Evolutionary conservation across 73 alveolate genomes (phyloP).

Genomic region (Symbiodinium natans): DNA sequence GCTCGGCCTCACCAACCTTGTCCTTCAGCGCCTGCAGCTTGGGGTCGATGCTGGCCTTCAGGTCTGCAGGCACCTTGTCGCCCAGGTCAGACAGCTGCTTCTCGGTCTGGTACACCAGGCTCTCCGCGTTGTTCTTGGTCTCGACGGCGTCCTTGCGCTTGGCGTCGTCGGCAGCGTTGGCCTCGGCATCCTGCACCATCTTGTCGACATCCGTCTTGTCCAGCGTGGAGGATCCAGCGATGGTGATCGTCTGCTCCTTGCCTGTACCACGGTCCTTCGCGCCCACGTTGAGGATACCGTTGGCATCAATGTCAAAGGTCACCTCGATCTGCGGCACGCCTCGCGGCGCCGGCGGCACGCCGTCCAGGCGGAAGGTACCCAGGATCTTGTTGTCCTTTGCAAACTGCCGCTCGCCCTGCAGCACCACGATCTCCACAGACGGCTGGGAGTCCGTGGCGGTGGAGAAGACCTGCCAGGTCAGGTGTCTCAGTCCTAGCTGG

Average conservation of each 20-base stretch:
- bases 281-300: constrained; percentile 98
- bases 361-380: constrained; percentile 98
- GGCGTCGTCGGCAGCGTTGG: constrained; percentile 32
- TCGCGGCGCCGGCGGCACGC: constrained; percentile 95
- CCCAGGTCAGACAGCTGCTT: constrained; percentile 75
- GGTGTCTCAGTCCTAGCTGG: too few relatives aligned
- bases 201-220: constrained; percentile 61
- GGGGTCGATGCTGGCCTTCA: background rate
- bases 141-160: constrained; percentile 13
- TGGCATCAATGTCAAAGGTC: constrained; percentile 99
- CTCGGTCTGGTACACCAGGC: constrained; percentile 90
- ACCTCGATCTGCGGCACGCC: constrained; percentile 99
- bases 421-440: constrained; percentile 98
- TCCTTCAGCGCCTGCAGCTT: constrained; percentile 12
- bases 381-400: constrained; percentile 95
- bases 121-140: constrained; percentile 54
- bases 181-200: constrained; percentile 76
- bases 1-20: constrained; percentile 12
- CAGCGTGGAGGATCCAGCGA: constrained; percentile 80
- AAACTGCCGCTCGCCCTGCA: constrained; percentile 98
- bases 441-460: constrained; percentile 99
- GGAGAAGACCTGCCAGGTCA: constrained; percentile 97
- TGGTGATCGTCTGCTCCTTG: constrained; percentile 95
- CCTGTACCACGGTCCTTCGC: constrained; percentile 99
- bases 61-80: constrained; percentile 81